A percentile compares a stretch with the other conserved stretches of the same genome.
Evolutionary conservation across 306 rosid genomes (phyloP).

Genomic region (Abrus pulchellus): DNA sequence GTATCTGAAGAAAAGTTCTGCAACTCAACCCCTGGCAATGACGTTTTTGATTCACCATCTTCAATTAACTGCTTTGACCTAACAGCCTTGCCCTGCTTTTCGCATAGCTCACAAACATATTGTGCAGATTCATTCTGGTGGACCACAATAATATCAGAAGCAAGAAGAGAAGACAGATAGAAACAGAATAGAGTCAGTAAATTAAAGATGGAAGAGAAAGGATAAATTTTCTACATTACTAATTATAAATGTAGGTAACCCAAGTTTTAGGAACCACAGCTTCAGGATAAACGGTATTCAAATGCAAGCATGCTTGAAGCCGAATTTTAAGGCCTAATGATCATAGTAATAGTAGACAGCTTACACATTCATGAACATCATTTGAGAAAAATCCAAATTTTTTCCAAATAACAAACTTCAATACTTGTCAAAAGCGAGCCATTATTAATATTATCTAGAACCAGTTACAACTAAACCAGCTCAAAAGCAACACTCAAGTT

Average conservation of each 20-base stretch:
- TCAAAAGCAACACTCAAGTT: slow-evolving; percentile 23
- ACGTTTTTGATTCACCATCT: slow-evolving; percentile 51
- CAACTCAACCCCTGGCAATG: slow-evolving; percentile 48
- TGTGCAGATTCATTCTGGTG: slow-evolving; percentile 60
- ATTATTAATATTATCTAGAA: slow-evolving; percentile 36
- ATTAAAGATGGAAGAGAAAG: neutral
- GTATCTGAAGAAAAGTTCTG: slow-evolving; percentile 50
- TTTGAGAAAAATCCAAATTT: slow-evolving; percentile 19
- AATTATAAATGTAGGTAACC: slow-evolving; percentile 28
- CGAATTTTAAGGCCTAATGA: slow-evolving; percentile 1
- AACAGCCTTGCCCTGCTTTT: slow-evolving; percentile 72
- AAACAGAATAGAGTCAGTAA: neutral
- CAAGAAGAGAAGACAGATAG: slow-evolving; percentile 30
- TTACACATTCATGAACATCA: neutral
- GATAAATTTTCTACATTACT: slow-evolving; percentile 25
- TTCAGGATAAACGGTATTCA: slow-evolving; percentile 25
- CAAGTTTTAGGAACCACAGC: neutral
- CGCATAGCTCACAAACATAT: slow-evolving; percentile 83
- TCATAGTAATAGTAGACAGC: neutral
- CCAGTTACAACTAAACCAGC: slow-evolving; percentile 31
- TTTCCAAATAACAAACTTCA: slow-evolving; percentile 5
- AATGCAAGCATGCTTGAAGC: slow-evolving; percentile 19
- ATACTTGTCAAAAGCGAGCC: neutral
- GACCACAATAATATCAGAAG: slow-evolving; percentile 46
- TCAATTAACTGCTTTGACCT: slow-evolving; percentile 49